Conservation (phyloP, 164 flowering plant species). For the Aristolochia contorta region DNA sequence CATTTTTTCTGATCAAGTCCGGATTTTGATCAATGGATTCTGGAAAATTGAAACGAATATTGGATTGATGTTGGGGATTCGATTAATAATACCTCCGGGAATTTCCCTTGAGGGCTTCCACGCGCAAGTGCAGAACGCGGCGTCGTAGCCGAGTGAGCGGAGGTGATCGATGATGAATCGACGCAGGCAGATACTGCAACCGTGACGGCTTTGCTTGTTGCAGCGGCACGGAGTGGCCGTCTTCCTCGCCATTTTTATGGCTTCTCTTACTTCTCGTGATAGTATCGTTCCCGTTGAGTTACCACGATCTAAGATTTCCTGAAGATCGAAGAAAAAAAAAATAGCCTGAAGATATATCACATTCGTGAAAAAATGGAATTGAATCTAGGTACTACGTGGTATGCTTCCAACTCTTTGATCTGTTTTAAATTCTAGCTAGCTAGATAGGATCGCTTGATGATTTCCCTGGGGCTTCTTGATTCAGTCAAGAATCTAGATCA, state of each 20-base stretch:
- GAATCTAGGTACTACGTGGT: too few species aligned
- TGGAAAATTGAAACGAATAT: too few species aligned
- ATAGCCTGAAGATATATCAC: too few species aligned
- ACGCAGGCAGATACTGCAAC: conserved; percentile 10
- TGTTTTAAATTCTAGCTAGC: too few species aligned
- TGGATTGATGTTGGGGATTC: too few species aligned
- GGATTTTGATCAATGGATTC: too few species aligned
- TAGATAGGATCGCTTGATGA: too few species aligned
- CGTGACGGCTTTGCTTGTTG: not conserved
- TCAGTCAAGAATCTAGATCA: too few species aligned
- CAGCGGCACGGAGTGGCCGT: conserved; percentile 5
- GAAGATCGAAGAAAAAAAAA: not conserved
- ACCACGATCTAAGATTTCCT: conserved; percentile 8
- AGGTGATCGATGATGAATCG: conserved; percentile 8
- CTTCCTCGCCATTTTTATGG: conserved; percentile 4
- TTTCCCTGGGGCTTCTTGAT: too few species aligned
- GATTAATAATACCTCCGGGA: conserved; percentile 10
- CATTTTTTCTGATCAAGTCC: too few species aligned
- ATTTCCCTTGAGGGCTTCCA: conserved; percentile 13
- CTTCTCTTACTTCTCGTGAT: conserved; percentile 4
- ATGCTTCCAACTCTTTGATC: too few species aligned
- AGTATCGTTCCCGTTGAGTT: conserved; percentile 5
- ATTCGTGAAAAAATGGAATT: too few species aligned
- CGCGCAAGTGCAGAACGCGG: conserved; percentile 12
- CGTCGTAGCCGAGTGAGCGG: conserved; percentile 8